A percentile compares a stretch with the other conserved stretches of the same genome.
Conservation (phyloP, 2,329 filamentous ascomycete genomes). For the Ceratocystis harringtonii region DNA sequence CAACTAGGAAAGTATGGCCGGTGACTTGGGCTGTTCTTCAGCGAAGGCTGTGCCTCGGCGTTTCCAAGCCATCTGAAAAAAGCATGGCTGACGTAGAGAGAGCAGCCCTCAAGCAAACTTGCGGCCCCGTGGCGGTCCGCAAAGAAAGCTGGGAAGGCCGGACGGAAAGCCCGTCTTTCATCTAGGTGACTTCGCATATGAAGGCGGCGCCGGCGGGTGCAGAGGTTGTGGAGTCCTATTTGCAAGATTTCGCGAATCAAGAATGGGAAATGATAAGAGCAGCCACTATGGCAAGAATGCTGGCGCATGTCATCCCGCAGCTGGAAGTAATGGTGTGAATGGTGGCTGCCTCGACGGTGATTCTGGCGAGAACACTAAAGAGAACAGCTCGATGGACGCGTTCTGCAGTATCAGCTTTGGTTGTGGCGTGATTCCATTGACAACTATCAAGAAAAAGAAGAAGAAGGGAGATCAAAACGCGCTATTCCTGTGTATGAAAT, state of each 20-base stretch:
- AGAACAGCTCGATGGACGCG: background rate
- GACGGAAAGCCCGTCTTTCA: background rate
- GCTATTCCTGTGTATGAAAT: background rate
- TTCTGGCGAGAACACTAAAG: too few species aligned
- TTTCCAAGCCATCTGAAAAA: conserved; percentile 28
- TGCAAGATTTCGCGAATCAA: background rate
- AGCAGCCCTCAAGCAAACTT: conserved; percentile 19
- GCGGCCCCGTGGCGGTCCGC: background rate
- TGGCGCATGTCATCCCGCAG: background rate
- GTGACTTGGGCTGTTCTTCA: conserved; percentile 26
- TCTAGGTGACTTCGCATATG: background rate
- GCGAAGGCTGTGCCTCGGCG: conserved; percentile 30
- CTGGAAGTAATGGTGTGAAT: background rate
- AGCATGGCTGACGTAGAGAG: conserved; percentile 27
- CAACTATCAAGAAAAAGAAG: background rate
- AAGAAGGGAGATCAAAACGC: background rate
- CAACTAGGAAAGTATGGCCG: conserved; percentile 29
- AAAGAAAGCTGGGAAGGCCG: too few species aligned
- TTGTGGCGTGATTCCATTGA: background rate
- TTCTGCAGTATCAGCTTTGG: background rate
- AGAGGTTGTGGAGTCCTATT: background rate
- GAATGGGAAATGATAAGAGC: background rate
- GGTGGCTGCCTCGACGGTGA: background rate
- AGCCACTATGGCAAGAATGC: background rate
- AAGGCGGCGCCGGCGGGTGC: background rate